Conservation (phyloP, 306 rosid genomes). For the Myrica gale region DNA sequence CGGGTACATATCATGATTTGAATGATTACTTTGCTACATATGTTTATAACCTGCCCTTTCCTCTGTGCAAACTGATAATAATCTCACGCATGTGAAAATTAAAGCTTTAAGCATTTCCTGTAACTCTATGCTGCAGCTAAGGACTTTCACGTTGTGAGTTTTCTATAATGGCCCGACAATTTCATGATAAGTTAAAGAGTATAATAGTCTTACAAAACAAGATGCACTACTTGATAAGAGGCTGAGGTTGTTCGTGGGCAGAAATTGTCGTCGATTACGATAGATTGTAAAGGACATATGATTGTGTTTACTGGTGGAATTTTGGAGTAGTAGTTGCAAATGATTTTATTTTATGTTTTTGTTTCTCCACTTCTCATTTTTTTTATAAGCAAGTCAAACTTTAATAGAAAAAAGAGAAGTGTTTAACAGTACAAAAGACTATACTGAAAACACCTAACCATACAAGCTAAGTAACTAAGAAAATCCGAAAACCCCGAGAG, state of each 20-base stretch:
- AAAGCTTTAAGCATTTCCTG: not conserved
- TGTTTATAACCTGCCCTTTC: not conserved
- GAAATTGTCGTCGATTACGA: not conserved
- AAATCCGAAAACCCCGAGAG: too few relatives aligned
- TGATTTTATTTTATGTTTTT: too few relatives aligned
- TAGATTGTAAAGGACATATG: not conserved
- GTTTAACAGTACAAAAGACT: too few relatives aligned
- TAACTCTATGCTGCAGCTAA: not conserved
- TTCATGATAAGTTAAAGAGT: not conserved
- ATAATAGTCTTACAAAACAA: not conserved
- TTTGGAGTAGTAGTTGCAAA: not conserved
- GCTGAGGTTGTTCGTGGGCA: not conserved
- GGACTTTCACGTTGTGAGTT: not conserved
- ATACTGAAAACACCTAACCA: too few relatives aligned
- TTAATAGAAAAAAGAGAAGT: too few relatives aligned
- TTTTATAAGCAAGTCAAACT: not conserved
- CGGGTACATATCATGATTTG: constrained; percentile 57
- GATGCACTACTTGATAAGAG: not conserved
- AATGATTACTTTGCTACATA: constrained; percentile 18
- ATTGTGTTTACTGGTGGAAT: not conserved
- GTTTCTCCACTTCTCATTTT: not conserved
- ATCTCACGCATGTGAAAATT: too few relatives aligned
- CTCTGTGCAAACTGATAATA: not conserved
- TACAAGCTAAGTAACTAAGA: too few relatives aligned
- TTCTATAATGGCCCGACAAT: not conserved